Evolutionary conservation across 257 asterid species (phyloP).

Genomic region (Plectranthus barbatus): DNA sequence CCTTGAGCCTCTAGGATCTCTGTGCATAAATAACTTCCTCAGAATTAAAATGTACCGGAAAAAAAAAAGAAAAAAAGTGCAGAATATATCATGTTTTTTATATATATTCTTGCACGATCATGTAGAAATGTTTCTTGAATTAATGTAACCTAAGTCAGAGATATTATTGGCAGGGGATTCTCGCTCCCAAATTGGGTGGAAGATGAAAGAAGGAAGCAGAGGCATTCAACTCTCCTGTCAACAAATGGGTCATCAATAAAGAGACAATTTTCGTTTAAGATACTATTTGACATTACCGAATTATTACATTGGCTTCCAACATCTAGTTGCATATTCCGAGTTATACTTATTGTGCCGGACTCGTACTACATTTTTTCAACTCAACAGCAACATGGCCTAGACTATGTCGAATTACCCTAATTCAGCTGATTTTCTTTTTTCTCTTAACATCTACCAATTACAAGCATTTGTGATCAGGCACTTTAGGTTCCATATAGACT

Average conservation of each 20-base stretch:
- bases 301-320: neutral
- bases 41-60: neutral
- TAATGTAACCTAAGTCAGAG: neutral
- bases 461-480: neutral
- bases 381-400: neutral
- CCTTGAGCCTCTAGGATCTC: slow-evolving; percentile 75
- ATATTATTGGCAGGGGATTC: neutral
- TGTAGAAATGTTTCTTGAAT: neutral
- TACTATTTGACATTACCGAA: neutral
- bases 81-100: neutral
- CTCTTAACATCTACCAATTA: neutral
- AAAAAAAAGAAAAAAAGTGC: neutral
- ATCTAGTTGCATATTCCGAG: neutral
- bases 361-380: neutral
- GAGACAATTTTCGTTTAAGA: neutral
- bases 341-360: neutral
- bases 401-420: neutral
- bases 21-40: slow-evolving; percentile 22
- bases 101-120: neutral
- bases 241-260: neutral
- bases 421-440: neutral
- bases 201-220: neutral
- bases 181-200: neutral
- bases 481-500: too few relatives aligned
- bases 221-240: neutral